Base-by-base conservation (phyloP, 1,139 yeast species). In the Pichia sp. region DNA sequence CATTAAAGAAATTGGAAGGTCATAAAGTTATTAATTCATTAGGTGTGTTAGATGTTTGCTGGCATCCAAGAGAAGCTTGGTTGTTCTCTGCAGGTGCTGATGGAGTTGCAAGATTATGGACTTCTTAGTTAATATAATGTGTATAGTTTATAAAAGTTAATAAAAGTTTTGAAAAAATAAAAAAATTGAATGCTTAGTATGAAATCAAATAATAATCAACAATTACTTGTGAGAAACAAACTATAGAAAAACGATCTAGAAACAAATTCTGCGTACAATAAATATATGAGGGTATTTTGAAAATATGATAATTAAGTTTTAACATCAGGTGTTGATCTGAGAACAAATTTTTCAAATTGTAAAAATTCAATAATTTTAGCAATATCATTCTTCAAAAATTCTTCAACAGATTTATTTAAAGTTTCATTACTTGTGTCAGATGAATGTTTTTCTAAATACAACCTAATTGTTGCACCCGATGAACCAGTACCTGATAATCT, bases 11-110 rank as follows among this genome's bases (percentile, higher is more conserved):
- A 67, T 76, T 95, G 66, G 81, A 86, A 48, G 99, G 98, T n/a
- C 99, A 93, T 71, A 84, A 84, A 67, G 78, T 89, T 50, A 74
- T 81, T 38, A 80, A 81, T 64, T 84, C 87, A 65, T 73, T 93
- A 57, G 99, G 99, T 64, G 96, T 93, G n/a, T 76, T 93, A 66
- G 87, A 84, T 67, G 79, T 87, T 52, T 80, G 80, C 51, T 93
- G 99, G 99, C 99, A 95, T 76, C 98, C 99, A 59, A 84, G 85
- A 65, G 98, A 95, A 71, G 97, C 99, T 1, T 93, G 99, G 99
- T 75, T 93, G 64, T 90, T 93, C 69, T 85, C 95, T 67, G 90
- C 96, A n/a, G 99, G 98, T 62, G 98, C 98, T 27, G 99, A 95
- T 70, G 91, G 96, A 56, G 84, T 93, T 50, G 98, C 97, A 22